phyloP scores from a whole-genome alignment of 108 stramenopile species.

The Discostella pseudostelligera region DNA sequence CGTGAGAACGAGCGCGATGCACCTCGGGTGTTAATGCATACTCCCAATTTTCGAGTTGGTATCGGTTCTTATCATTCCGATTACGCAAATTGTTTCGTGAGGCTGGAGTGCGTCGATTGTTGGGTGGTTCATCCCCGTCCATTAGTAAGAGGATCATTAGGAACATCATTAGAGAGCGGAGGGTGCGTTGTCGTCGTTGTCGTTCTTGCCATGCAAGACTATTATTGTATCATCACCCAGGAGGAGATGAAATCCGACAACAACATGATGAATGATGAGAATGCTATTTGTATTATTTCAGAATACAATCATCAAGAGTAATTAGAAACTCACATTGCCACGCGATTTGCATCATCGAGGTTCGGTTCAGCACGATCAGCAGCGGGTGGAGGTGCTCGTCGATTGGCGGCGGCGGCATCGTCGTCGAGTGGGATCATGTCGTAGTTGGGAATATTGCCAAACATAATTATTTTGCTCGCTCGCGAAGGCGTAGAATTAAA shows the following conservation, averaged over 20 bases:
- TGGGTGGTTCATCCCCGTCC: slow-evolving; percentile 77
- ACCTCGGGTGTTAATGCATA: slow-evolving; percentile 11
- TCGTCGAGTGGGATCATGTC: slow-evolving; percentile 3
- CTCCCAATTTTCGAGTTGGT: slow-evolving; percentile 14
- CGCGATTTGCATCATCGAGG: not conserved
- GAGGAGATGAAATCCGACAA: too few relatives aligned
- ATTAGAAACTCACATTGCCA: slow-evolving; percentile 11
- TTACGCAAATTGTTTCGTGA: too few relatives aligned
- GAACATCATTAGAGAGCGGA: slow-evolving; percentile 80
- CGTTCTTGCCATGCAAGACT: slow-evolving; percentile 64
- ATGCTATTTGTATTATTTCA: not conserved
- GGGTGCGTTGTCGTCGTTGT: slow-evolving; percentile 72
- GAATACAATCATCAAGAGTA: too few relatives aligned
- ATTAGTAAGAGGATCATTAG: slow-evolving; percentile 74
- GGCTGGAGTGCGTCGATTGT: too few relatives aligned
- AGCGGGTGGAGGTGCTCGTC: not conserved
- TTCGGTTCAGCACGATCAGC: not conserved
- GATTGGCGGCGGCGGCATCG: not conserved
- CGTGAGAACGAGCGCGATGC: slow-evolving; percentile 5
- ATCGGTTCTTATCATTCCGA: slow-evolving; percentile 8
- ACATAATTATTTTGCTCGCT: slow-evolving; percentile 8
- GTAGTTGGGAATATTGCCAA: slow-evolving; percentile 20
- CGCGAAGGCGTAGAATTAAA: not conserved
- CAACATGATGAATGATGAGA: too few relatives aligned
- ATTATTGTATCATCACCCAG: not conserved